Evolutionary conservation across 1,284 basidiomycete genomes (phyloP), one percentile per base, ranked within the genome.

Genomic region (Boletus semigastroideus): DNA sequence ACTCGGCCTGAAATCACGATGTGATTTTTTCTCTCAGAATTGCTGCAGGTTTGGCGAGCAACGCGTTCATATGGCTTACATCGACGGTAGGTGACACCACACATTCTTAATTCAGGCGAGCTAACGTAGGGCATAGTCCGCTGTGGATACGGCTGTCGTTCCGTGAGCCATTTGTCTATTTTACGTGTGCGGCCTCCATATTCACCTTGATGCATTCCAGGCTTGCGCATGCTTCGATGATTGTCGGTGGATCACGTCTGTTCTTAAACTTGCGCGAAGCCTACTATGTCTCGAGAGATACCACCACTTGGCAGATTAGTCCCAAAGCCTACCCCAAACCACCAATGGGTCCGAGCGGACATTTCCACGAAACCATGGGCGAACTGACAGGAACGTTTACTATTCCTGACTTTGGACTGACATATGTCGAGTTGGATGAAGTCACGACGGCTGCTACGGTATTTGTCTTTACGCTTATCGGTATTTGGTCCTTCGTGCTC

Each of bases 261-360:
- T 47, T 47, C 38, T 31, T 47, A 25, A 47, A 47, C 46, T 16
- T 47, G 46, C 46, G 46, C 20, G 46, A 47, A 33, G 46, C 46
- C 19, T 47, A 47, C 28, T 47, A 47, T 16, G 6, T 40, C 16
- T n/a, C 12, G 11, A 40, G 38, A 39, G 46, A 47, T 7, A 30
- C 36, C 13, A 19, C 14, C 17, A 38, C 36, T 20, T 46, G 45
- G 45, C 25, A 46, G 36, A 7, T 8, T 4, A 27, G n/a, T 19
- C n/a, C 34, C n/a, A 37, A 11, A 34, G 25, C 4, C 34, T 12
- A 13, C n/a, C 34, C 6, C 8, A 14, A 16, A 25, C 44, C 34
- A 25, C 39, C 9, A 9, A 13, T 46, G 17, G 36, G 45, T 17
- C 30, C 45, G 14, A 30, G 38, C 20, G 17, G 8, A 11, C 22